Conservation (phyloP, 345 rosid genomes). For the Rhodomyrtus tomentosa region DNA sequence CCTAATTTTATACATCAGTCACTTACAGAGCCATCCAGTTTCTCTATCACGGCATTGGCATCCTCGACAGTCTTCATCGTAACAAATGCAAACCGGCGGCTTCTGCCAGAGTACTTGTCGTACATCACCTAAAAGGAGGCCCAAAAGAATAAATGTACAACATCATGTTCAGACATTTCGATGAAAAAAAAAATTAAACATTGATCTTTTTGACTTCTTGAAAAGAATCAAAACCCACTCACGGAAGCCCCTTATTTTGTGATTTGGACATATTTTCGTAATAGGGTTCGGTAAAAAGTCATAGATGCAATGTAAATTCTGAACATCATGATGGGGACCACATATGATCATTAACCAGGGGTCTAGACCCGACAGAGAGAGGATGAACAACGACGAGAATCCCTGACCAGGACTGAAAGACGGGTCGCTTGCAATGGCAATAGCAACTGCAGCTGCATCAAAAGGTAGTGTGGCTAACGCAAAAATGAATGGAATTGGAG, state of each 20-base stretch:
- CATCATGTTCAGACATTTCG: no score
- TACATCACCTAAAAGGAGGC: conserved; percentile 46
- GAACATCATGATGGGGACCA: not conserved
- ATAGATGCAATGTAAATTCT: not conserved
- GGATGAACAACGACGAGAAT: not conserved
- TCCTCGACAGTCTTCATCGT: conserved; percentile 81
- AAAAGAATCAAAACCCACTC: not conserved
- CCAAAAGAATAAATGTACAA: not conserved
- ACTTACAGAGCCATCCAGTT: conserved; percentile 71
- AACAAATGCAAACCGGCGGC: conserved; percentile 83
- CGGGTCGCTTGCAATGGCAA: not conserved
- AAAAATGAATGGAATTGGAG: not conserved
- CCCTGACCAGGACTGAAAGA: not conserved
- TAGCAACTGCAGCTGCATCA: not conserved
- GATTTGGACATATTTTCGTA: not conserved
- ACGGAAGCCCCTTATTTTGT: not conserved
- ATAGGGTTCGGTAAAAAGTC: not conserved
- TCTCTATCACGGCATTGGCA: conserved; percentile 69
- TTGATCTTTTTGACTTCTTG: no score
- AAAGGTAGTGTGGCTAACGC: not conserved
- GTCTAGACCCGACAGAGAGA: not conserved
- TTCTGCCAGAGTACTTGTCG: conserved; percentile 68
- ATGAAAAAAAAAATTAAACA: no score
- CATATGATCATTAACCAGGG: not conserved
- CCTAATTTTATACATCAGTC: not conserved